Conservation (phyloP, 2,329 filamentous ascomycete genomes). For the Ustulina deusta region DNA sequence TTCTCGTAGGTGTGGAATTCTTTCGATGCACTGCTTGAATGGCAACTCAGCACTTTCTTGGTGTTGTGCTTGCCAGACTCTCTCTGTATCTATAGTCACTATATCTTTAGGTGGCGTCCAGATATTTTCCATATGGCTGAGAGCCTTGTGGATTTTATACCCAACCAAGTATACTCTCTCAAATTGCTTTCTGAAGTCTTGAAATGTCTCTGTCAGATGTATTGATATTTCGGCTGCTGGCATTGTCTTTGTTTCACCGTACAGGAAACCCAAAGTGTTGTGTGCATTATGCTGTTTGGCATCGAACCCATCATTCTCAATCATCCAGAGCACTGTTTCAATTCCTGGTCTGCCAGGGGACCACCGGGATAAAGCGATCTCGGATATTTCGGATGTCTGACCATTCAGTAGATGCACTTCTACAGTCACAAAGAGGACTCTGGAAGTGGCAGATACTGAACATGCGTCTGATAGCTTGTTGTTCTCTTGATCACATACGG, state of each 20-base stretch:
- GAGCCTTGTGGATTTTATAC: not conserved
- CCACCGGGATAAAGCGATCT: not conserved
- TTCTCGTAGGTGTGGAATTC: not conserved
- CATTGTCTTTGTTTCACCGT: not conserved
- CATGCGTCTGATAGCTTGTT: not conserved
- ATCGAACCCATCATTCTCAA: not conserved
- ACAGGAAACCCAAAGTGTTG: not conserved
- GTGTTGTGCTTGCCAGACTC: not conserved
- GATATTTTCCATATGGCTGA: not conserved
- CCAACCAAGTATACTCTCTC: constrained; percentile 1
- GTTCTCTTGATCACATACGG: not conserved
- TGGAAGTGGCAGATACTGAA: not conserved
- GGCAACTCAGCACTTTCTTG: not conserved
- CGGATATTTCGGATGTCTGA: not conserved
- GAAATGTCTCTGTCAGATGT: not conserved
- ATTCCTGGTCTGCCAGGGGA: not conserved
- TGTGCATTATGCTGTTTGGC: not conserved
- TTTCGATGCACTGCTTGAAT: not conserved
- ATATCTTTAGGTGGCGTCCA: not conserved
- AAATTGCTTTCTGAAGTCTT: not conserved
- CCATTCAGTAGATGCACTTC: not conserved
- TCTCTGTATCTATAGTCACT: not conserved
- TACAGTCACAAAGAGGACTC: not conserved
- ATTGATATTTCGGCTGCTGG: not conserved
- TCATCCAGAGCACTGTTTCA: not conserved